Evolutionary conservation across 2,329 filamentous ascomycete genomes (phyloP).

Genomic region (Plenodomus biglobosus): DNA sequence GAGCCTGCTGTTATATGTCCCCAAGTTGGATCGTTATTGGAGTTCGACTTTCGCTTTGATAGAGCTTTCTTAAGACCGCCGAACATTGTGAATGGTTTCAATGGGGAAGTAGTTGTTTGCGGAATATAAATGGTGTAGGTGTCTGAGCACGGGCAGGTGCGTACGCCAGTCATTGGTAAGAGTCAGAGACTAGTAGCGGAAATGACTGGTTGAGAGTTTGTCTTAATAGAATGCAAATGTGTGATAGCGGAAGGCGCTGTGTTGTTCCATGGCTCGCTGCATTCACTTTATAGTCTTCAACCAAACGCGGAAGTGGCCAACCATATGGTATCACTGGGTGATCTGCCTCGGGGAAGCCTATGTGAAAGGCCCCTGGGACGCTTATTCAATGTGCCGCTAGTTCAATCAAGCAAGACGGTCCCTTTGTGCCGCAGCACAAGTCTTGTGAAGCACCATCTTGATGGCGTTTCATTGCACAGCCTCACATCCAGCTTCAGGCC

Average conservation of each 20-base stretch:
- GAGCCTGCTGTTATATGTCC: not conserved
- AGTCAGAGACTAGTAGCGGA: conserved; percentile 1
- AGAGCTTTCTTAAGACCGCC: conserved; percentile 17
- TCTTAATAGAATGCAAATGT: not conserved
- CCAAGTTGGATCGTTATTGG: conserved; percentile 6
- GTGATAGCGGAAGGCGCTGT: not conserved
- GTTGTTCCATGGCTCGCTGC: not conserved
- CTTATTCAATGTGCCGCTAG: not conserved
- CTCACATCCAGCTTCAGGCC: too few relatives aligned
- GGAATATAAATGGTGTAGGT: not conserved
- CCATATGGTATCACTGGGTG: too few relatives aligned
- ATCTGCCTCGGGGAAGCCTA: conserved; percentile 4
- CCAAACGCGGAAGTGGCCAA: too few relatives aligned
- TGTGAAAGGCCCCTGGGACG: not conserved
- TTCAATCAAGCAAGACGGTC: not conserved
- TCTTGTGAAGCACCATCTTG: not conserved
- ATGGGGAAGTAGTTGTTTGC: not conserved
- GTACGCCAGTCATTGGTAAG: not conserved
- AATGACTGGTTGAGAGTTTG: conserved; percentile 2
- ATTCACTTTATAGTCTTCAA: conserved; percentile 1
- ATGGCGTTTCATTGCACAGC: too few relatives aligned
- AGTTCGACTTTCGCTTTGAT: conserved; percentile 15
- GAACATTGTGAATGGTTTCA: conserved; percentile 10
- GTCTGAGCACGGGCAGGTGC: conserved; percentile 4
- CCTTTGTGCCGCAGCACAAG: not conserved